phyloP scores from a whole-genome alignment of 441 rosid species.

The Eruca vesicaria region DNA sequence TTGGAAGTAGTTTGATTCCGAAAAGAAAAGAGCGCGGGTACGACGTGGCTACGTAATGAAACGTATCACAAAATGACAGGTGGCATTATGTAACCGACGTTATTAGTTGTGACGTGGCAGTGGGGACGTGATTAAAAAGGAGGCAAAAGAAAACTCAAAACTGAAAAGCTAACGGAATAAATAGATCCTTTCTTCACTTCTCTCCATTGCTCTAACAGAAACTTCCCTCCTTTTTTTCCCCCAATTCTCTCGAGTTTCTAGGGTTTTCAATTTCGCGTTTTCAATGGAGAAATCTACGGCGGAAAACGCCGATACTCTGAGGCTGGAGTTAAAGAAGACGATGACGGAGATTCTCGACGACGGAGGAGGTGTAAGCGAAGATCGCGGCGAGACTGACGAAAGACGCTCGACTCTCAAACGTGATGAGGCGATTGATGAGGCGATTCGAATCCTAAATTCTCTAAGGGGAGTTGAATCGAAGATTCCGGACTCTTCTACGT shows the following conservation, averaged over 20 bases:
- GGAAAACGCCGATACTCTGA: not conserved
- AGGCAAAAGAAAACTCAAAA: not conserved
- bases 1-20: not conserved
- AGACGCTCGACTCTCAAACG: no score
- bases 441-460: not conserved
- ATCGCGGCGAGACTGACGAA: not conserved
- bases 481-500: not conserved
- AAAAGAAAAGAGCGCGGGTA: not conserved
- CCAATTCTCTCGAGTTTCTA: not conserved
- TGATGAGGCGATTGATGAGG: not conserved
- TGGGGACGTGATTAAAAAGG: not conserved
- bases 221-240: not conserved
- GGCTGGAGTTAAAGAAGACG: not conserved
- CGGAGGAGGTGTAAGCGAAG: not conserved
- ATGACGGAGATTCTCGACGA: not conserved
- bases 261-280: not conserved
- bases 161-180: not conserved
- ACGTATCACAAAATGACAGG: not conserved
- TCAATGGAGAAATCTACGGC: not conserved
- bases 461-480: not conserved
- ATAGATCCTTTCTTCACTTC: not conserved
- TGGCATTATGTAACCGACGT: no score
- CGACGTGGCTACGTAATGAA: not conserved
- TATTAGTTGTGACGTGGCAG: not conserved
- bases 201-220: not conserved